Evolutionary conservation across 768 basidiomycete genomes (phyloP), one percentile per base, ranked within the genome.

Genomic region (Auriscalpium vulgare): DNA sequence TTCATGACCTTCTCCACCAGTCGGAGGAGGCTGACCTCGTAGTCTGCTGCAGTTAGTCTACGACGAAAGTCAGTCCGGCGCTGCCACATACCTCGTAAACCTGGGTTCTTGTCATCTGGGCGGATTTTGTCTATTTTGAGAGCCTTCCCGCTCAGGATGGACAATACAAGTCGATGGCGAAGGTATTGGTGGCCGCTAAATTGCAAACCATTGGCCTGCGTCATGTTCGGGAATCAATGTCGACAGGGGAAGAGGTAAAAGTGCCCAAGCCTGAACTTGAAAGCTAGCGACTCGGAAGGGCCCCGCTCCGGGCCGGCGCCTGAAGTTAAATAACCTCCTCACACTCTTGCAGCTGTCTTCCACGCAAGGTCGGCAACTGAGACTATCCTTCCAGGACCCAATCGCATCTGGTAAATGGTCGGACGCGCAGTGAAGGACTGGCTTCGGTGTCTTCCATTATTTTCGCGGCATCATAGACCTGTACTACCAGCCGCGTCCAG

Each of bases 81-180:
- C 10, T 37, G 10, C 21, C 37, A 55, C 73, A 47, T 56, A 92
- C 91, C 92, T 80, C 84, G 75, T n/a, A 99, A 72, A 68, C 97
- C 97, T 23, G 95, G 95, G 68, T 98, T 88, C 65, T 93, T 93
- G 71, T 97, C 94, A 36, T 92, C 84, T 1, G 90, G 75, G 29
- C 97, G 84, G 57, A 99, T 97, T 62, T 83, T 85, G 65, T 93
- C 86, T 43, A 98, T 88, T 55, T 83, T 79, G 4, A 95, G 81
- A 44, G 86, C 74, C 63, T 88, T 90, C 51, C 95, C 92, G 50
- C 91, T 93, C 38, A 98, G 77, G 17, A 98, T 78, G 0, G 91
- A 90, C n/a, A 98, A 77, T 0, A 94, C 87, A 4, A 98, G 75
- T 34, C 95, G 85, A 59, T 87, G 83, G 17, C 95, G 79, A 35